A percentile compares a stretch with the other conserved stretches of the same genome.
phyloP scores from a whole-genome alignment of 805 yeast species.

The Candida dendrica region DNA sequence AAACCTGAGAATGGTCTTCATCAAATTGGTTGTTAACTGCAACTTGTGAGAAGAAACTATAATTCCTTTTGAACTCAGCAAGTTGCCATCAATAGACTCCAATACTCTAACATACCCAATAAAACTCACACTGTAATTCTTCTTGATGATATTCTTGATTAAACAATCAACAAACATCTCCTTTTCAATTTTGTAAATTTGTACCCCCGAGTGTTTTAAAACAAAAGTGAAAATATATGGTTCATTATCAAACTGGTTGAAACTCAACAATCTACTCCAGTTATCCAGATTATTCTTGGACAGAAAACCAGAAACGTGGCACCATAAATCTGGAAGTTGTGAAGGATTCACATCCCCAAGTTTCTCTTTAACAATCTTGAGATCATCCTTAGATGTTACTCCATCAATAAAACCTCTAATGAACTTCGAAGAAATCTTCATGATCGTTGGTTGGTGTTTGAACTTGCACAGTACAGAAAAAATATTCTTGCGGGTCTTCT shows the following conservation, averaged over 20 bases:
- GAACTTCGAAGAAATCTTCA: constrained; percentile 3
- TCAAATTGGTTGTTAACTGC: constrained; percentile 10
- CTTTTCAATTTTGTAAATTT: constrained; percentile 11
- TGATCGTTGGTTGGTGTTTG: constrained; percentile 3
- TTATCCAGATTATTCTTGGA: constrained; percentile 11
- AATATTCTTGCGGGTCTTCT: neutral
- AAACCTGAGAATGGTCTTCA: constrained; percentile 10
- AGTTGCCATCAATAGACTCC: constrained; percentile 10
- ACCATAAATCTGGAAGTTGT: constrained; percentile 16
- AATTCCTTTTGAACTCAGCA: constrained; percentile 6
- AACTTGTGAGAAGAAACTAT: constrained; percentile 15
- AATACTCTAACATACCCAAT: constrained; percentile 13
- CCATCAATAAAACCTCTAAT: constrained; percentile 3
- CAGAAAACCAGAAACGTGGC: constrained; percentile 9
- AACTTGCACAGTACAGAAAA: constrained; percentile 1
- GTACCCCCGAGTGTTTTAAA: constrained; percentile 10
- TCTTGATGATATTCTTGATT: constrained; percentile 9
- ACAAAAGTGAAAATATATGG: constrained; percentile 13
- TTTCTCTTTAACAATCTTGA: constrained; percentile 6
- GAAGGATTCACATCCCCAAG: constrained; percentile 12
- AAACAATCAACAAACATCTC: constrained; percentile 10
- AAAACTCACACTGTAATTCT: constrained; percentile 8
- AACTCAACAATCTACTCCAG: constrained; percentile 17
- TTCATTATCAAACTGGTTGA: constrained; percentile 17
- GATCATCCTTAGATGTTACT: neutral